These are phyloP conservation scores for Pythium rhizo-oryzae DNA, from an alignment of 352 stramenopile genomes.

Conservation along the genomic window DNA sequence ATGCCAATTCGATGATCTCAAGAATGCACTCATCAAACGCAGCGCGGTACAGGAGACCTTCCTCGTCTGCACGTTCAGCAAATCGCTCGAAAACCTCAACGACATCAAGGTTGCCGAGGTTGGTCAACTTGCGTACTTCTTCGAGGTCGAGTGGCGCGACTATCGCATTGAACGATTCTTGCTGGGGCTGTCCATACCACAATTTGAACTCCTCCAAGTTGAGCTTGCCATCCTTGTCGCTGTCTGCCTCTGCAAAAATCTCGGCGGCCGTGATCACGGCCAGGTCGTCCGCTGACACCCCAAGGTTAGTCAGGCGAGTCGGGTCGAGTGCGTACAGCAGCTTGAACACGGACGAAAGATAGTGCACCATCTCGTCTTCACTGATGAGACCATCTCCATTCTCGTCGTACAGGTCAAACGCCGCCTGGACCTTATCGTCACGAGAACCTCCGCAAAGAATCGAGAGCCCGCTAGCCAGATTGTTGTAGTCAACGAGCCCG, in stretches of 20 bases:
- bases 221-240: constrained; percentile 84
- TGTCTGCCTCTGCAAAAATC: constrained; percentile 89
- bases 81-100: constrained; percentile 89
- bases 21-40: constrained; percentile 79
- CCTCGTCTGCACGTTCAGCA: constrained; percentile 63
- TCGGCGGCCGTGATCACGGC: constrained; percentile 66
- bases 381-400: constrained; percentile 86
- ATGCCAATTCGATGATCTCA: constrained; percentile 70
- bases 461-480: constrained; percentile 75
- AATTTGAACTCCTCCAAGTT: constrained; percentile 85
- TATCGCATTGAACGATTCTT: constrained; percentile 72
- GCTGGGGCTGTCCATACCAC: constrained; percentile 77
- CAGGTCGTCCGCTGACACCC: constrained; percentile 58
- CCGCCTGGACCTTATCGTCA: constrained; percentile 70
- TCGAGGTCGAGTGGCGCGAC: constrained; percentile 74
- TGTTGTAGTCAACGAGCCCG: constrained; percentile 72
- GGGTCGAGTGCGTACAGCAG: constrained; percentile 77
- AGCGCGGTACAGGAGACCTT: constrained; percentile 60
- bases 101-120: constrained; percentile 80
- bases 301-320: constrained; percentile 56
- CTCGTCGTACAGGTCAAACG: constrained; percentile 86
- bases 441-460: constrained; percentile 63
- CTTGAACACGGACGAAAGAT: constrained; percentile 85
- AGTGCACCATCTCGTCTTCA: constrained; percentile 84
- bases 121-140: constrained; percentile 84